These are phyloP conservation scores for Chaetothyriales sp. DNA, from an alignment of 2,329 filamentous ascomycete species.

Conservation along the genomic window DNA sequence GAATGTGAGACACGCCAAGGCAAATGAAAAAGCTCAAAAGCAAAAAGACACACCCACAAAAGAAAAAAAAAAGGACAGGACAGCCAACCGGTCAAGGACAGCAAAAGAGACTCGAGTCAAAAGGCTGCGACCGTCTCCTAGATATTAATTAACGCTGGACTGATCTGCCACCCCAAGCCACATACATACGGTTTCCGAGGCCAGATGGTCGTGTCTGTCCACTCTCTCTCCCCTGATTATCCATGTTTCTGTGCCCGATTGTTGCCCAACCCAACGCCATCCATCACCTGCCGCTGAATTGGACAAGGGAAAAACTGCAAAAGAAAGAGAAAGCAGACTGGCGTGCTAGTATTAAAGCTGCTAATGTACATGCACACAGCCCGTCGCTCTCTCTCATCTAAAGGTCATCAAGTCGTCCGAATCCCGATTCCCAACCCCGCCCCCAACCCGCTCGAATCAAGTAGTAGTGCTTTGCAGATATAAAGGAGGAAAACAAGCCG, in stretches of 20 bases:
- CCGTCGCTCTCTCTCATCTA: not conserved
- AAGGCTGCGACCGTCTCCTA: too few relatives aligned
- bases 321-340: not conserved
- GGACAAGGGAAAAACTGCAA: too few relatives aligned
- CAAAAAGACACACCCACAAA: not conserved
- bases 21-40: not conserved
- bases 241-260: not conserved
- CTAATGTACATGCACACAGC: not conserved
- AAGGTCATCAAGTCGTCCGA: constrained; percentile 1
- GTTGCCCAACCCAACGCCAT: not conserved
- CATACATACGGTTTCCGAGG: not conserved
- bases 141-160: not conserved
- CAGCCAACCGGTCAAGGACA: too few relatives aligned
- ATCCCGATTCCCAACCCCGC: too few relatives aligned
- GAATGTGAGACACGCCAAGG: not conserved
- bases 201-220: not conserved
- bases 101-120: too few relatives aligned
- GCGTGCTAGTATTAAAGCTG: not conserved
- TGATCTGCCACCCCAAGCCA: not conserved
- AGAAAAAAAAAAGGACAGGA: not conserved
- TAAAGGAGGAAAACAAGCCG: not conserved
- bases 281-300: not conserved
- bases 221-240: not conserved
- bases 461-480: not conserved
- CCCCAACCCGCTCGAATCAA: not conserved